Conservation (phyloP, 805 yeast genomes). For the Candida odintsovae region DNA sequence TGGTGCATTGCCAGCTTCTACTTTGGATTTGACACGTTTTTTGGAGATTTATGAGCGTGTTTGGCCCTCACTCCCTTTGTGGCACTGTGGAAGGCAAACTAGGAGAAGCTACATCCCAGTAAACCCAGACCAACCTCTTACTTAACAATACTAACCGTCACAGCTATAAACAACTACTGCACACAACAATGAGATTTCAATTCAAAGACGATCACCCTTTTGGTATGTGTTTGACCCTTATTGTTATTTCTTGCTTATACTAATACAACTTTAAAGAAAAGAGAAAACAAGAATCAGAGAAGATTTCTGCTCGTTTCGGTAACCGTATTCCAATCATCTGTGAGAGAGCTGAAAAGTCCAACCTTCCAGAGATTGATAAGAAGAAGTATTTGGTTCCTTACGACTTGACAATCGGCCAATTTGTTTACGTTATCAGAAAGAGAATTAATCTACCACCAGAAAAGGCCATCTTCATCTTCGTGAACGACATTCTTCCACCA, state of each 20-base stretch:
- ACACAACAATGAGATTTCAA: constrained; percentile 71
- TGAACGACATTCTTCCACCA: constrained; percentile 95
- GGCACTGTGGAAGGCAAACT: background rate
- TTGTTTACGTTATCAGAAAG: constrained; percentile 95
- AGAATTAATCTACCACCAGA: constrained; percentile 94
- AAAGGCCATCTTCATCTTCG: constrained; percentile 96
- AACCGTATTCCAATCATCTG: constrained; percentile 96
- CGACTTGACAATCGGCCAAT: constrained; percentile 95
- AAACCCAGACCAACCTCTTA: background rate
- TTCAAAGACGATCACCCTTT: constrained; percentile 94
- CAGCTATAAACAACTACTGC: background rate
- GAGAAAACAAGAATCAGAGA: constrained; percentile 90
- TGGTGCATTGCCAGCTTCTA: background rate
- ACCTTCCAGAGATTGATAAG: constrained; percentile 93
- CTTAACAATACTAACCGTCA: background rate
- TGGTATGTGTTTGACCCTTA: constrained; percentile 45
- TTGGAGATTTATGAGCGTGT: background rate
- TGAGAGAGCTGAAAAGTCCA: constrained; percentile 95
- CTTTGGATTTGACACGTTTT: background rate
- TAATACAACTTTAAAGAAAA: constrained; percentile 43
- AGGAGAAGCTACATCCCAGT: background rate
- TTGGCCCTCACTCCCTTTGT: background rate
- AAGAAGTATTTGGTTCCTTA: constrained; percentile 95
- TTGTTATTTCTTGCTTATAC: constrained; percentile 6
- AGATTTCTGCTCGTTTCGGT: constrained; percentile 81